Conservation (phyloP, 2,329 filamentous ascomycete species). For the Drechslerella coelobrocha region DNA sequence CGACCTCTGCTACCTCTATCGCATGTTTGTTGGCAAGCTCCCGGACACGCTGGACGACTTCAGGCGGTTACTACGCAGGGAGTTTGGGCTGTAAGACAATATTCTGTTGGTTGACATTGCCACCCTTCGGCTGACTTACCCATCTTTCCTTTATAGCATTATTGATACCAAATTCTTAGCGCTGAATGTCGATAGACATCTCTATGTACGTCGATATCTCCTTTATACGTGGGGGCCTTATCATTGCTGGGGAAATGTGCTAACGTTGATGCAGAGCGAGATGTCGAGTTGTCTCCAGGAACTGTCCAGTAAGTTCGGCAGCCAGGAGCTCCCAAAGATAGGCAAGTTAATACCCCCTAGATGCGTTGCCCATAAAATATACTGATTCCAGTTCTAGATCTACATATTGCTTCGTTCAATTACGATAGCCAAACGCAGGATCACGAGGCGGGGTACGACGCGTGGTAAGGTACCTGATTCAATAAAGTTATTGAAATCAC, state of each 20-base stretch:
- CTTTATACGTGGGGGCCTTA: background rate
- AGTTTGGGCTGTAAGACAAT: slow-evolving; percentile 58
- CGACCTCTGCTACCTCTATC: slow-evolving; percentile 70
- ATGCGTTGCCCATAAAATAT: background rate
- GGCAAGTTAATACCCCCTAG: slow-evolving; percentile 4
- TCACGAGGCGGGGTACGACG: slow-evolving; percentile 41
- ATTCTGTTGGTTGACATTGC: background rate
- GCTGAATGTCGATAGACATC: slow-evolving; percentile 56
- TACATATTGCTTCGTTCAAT: slow-evolving; percentile 4
- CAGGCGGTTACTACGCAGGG: slow-evolving; percentile 60
- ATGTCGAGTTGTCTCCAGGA: slow-evolving; percentile 33
- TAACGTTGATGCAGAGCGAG: slow-evolving; percentile 20
- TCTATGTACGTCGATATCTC: slow-evolving; percentile 7
- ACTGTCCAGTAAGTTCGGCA: slow-evolving; percentile 14
- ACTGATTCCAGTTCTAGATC: background rate
- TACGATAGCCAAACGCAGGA: slow-evolving; percentile 14
- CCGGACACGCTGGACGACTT: slow-evolving; percentile 66
- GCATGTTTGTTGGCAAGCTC: slow-evolving; percentile 67
- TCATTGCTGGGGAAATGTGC: background rate
- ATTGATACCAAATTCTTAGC: slow-evolving; percentile 70
- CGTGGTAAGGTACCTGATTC: slow-evolving; percentile 22
- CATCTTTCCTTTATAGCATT: slow-evolving; percentile 61
- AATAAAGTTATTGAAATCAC: background rate
- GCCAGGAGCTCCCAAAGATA: slow-evolving; percentile 24
- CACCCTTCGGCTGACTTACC: background rate